Evolutionary conservation across 2,329 filamentous ascomycete species (phyloP).

Genomic region (Thelonectria blattea): DNA sequence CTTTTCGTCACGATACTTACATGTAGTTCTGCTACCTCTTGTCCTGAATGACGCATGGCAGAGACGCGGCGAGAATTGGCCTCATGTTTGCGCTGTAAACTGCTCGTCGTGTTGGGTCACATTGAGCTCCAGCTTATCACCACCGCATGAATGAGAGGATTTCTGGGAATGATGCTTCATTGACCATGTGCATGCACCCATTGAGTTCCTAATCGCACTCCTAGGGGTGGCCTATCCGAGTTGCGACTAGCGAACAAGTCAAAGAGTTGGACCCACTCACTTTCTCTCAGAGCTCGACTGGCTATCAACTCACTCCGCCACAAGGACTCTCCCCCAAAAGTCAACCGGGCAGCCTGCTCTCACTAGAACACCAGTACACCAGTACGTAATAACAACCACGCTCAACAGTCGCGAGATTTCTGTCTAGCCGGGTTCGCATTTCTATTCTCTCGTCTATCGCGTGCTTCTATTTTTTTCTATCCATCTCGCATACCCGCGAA

Average conservation of each 20-base stretch:
- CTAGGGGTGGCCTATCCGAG: slow-evolving; percentile 21
- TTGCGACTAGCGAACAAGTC: slow-evolving; percentile 4
- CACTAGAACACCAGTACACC: neutral
- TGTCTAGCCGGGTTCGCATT: neutral
- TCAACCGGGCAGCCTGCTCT: slow-evolving; percentile 4
- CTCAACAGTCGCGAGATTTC: neutral
- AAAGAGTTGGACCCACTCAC: slow-evolving; percentile 25
- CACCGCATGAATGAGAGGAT: slow-evolving; percentile 1
- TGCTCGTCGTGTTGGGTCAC: neutral
- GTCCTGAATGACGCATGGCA: too few relatives aligned
- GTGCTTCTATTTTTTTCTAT: neutral
- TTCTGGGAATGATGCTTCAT: slow-evolving; percentile 6
- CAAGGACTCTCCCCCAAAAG: slow-evolving; percentile 21
- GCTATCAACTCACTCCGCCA: slow-evolving; percentile 33
- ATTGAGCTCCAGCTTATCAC: neutral
- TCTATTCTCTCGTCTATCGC: neutral
- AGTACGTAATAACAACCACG: slow-evolving; percentile 7
- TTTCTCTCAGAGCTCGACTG: slow-evolving; percentile 27
- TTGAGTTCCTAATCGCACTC: slow-evolving; percentile 21
- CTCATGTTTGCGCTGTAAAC: neutral
- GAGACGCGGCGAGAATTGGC: neutral
- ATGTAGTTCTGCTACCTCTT: too few relatives aligned
- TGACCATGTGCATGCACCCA: slow-evolving; percentile 19
- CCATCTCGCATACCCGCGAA: neutral
- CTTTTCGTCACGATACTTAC: neutral